These are phyloP conservation scores for Vigna radiata DNA, from an alignment of 306 rosid genomes.

Conservation along the genomic window DNA sequence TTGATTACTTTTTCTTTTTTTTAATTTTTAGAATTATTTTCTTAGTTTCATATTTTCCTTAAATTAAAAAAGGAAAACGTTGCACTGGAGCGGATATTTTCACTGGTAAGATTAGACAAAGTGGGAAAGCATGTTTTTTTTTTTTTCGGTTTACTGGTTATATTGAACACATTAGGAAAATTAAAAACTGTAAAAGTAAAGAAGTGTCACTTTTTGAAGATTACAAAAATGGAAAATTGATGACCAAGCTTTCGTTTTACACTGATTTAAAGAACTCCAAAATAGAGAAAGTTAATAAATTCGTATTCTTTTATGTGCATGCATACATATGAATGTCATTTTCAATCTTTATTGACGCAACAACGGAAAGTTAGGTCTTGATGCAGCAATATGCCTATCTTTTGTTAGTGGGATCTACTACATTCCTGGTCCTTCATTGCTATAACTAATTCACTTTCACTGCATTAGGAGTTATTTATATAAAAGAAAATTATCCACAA, in stretches of 20 bases:
- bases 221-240: slow-evolving; percentile 20
- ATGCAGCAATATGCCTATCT: slow-evolving; percentile 41
- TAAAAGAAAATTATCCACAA: slow-evolving; percentile 19
- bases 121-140: not conserved
- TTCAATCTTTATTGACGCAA: slow-evolving; percentile 35
- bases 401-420: slow-evolving; percentile 36
- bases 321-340: slow-evolving; percentile 23
- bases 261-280: slow-evolving; percentile 24
- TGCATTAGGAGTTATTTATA: not conserved
- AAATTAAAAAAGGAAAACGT: too few relatives aligned
- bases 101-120: too few relatives aligned
- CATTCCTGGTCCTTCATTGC: slow-evolving; percentile 9
- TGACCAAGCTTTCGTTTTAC: not conserved
- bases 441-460: slow-evolving; percentile 25
- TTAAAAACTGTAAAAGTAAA: not conserved
- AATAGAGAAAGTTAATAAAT: slow-evolving; percentile 11
- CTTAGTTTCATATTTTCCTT: too few relatives aligned
- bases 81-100: too few relatives aligned
- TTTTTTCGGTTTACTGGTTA: not conserved
- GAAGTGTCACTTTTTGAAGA: not conserved
- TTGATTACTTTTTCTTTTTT: too few relatives aligned
- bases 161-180: not conserved
- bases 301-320: not conserved
- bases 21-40: too few relatives aligned
- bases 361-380: slow-evolving; percentile 46